A percentile compares a stretch with the other conserved stretches of the same genome.
Evolutionary conservation across 2,329 filamentous ascomycete species (phyloP).

Genomic region (Pezicula neosporulosa): DNA sequence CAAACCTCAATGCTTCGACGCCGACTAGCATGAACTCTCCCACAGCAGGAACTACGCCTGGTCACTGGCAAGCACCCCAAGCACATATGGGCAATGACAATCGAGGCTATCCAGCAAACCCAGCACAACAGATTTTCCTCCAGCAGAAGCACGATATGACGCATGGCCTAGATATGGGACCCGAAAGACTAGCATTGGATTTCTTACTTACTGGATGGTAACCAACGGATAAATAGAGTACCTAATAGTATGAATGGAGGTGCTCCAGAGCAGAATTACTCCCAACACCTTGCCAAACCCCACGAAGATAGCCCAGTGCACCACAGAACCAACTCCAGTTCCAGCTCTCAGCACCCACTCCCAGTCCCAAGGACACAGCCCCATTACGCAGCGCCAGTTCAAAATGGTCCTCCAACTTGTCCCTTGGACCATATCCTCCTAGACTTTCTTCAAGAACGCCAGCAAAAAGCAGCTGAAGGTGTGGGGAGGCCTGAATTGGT

Average conservation of each 20-base stretch:
- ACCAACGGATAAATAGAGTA: conserved; percentile 50
- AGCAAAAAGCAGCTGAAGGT: conserved; percentile 63
- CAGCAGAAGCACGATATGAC: conserved; percentile 47
- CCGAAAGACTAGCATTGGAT: conserved; percentile 68
- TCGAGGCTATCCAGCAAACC: conserved; percentile 28
- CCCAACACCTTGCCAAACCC: conserved; percentile 38
- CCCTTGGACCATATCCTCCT: conserved; percentile 76
- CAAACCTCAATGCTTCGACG: conserved; percentile 33
- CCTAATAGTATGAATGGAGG: conserved; percentile 44
- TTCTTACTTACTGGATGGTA: conserved; percentile 66
- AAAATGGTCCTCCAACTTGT: conserved; percentile 67
- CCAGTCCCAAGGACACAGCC: conserved; percentile 4
- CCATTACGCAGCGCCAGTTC: conserved; percentile 34
- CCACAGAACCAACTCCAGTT: conserved; percentile 18
- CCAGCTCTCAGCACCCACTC: background rate
- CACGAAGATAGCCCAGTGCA: conserved; percentile 15
- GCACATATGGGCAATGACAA: conserved; percentile 21
- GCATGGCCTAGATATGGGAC: conserved; percentile 56
- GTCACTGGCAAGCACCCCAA: conserved; percentile 28
- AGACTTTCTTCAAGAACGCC: conserved; percentile 71
- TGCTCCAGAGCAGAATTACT: background rate
- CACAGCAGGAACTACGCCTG: conserved; percentile 15
- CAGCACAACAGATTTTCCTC: conserved; percentile 23
- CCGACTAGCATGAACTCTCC: conserved; percentile 37
- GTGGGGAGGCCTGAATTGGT: conserved; percentile 62